Percentiles rank a stretch among this genome's conserved stretches.
These are phyloP conservation scores for Leccinum disarticulatum DNA, from an alignment of 768 basidiomycete genomes.

Conservation along the genomic window DNA sequence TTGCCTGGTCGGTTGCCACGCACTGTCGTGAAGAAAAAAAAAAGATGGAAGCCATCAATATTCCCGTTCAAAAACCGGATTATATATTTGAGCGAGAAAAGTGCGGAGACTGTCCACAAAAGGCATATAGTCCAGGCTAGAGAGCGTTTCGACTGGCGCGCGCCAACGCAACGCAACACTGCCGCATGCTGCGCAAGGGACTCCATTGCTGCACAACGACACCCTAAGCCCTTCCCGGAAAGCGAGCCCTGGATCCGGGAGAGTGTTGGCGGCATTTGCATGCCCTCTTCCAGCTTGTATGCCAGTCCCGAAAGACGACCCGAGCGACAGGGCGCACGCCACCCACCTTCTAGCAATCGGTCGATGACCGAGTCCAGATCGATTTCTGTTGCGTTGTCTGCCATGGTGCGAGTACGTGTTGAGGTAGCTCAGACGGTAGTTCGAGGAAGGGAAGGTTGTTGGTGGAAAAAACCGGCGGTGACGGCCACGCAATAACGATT, in stretches of 20 bases:
- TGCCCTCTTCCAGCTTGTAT: slow-evolving; percentile 1
- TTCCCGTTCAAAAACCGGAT: slow-evolving; percentile 4
- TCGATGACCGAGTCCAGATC: slow-evolving; percentile 99
- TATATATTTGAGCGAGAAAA: background rate
- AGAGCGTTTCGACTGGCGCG: slow-evolving; percentile 10
- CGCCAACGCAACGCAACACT: slow-evolving; percentile 9
- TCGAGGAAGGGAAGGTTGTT: slow-evolving; percentile 18
- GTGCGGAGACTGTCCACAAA: background rate
- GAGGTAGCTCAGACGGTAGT: slow-evolving; percentile 17
- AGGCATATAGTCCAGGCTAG: background rate
- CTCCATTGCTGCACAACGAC: background rate
- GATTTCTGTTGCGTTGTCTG: slow-evolving; percentile 86
- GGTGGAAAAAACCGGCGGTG: slow-evolving; percentile 27
- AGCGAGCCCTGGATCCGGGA: background rate
- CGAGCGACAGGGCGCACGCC: slow-evolving; percentile 30
- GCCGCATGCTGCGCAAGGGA: slow-evolving; percentile 16
- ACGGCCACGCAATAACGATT: slow-evolving; percentile 20
- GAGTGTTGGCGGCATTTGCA: background rate
- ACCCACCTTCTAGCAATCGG: slow-evolving; percentile 93
- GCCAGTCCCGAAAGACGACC: slow-evolving; percentile 16
- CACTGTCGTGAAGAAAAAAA: slow-evolving; percentile 50
- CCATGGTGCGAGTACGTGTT: slow-evolving; percentile 46
- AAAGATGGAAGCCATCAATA: slow-evolving; percentile 18
- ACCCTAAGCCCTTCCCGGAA: slow-evolving; percentile 11
- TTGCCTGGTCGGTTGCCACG: slow-evolving; percentile 98